A percentile compares a stretch with the other conserved stretches of the same genome.
Conservation (phyloP, 495 filamentous ascomycete genomes). For the Chaetomium tenue region DNA sequence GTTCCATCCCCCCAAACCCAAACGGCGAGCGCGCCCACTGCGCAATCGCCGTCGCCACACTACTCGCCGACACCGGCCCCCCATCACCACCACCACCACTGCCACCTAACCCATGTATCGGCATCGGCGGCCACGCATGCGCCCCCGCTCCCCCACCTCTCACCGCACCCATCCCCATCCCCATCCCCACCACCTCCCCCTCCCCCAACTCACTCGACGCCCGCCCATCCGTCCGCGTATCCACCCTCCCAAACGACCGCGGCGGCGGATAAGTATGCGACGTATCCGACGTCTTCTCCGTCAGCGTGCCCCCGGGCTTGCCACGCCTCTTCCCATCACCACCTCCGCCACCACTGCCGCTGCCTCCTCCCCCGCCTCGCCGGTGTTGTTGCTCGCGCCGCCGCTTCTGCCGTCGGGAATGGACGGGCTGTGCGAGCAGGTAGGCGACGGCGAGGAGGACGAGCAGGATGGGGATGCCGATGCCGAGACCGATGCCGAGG, state of each 20-base stretch:
- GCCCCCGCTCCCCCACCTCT: no score
- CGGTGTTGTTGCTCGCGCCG: no score
- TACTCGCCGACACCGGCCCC: not conserved
- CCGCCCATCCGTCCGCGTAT: not conserved
- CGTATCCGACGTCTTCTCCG: slow-evolving; percentile 7
- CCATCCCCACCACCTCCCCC: not conserved
- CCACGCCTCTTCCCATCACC: not conserved
- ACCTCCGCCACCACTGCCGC: not conserved
- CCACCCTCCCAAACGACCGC: slow-evolving; percentile 9
- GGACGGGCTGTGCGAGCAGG: slow-evolving; percentile 8
- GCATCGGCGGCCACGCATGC: not conserved
- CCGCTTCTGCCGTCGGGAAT: not conserved
- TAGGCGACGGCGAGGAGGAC: slow-evolving; percentile 17
- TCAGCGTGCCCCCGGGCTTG: not conserved
- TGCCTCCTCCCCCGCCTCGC: no score
- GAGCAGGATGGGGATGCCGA: slow-evolving; percentile 23
- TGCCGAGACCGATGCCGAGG: slow-evolving; percentile 25
- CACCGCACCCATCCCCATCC: no score
- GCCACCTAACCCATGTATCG: no score
- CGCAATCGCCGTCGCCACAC: not conserved
- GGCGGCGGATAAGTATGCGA: not conserved
- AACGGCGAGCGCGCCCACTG: slow-evolving; percentile 11
- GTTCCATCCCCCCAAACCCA: slow-evolving; percentile 4
- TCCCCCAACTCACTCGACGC: not conserved
- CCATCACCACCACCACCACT: not conserved